These are phyloP conservation scores for Aristolochia contorta DNA, from an alignment of 164 flowering plant genomes.

Conservation along the genomic window DNA sequence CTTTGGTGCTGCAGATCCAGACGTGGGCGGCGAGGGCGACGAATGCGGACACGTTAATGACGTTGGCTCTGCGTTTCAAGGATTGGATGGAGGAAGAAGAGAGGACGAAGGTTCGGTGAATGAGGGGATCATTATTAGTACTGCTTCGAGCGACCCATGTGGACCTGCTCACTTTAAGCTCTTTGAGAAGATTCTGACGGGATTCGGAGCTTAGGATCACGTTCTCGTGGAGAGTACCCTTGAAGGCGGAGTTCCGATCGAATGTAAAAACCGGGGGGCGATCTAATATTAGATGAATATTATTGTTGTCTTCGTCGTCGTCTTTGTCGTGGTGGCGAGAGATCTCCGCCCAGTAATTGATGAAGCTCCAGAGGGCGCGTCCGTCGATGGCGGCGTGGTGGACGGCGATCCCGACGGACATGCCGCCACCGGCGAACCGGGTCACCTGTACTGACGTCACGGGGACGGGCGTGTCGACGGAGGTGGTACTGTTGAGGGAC, in stretches of 20 bases:
- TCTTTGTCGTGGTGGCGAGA: neutral
- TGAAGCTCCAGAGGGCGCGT: neutral
- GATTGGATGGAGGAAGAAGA: neutral
- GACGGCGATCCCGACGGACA: neutral
- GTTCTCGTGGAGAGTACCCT: neutral
- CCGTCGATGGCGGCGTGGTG: slow-evolving; percentile 3
- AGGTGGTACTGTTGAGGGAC: neutral
- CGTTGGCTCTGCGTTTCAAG: neutral
- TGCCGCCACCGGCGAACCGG: neutral
- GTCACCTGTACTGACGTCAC: slow-evolving; percentile 1
- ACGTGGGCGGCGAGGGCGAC: neutral
- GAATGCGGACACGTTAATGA: neutral
- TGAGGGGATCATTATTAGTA: neutral
- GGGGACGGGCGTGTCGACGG: neutral
- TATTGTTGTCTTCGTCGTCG: neutral
- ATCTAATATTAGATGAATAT: too few species aligned
- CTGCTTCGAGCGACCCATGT: too few species aligned
- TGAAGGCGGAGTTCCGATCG: neutral
- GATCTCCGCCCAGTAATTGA: neutral
- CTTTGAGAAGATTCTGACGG: too few species aligned
- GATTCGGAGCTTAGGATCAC: too few species aligned
- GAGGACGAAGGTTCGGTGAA: neutral
- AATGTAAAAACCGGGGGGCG: neutral
- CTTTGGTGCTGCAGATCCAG: neutral
- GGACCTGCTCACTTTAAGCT: too few species aligned